Evolutionary conservation across 257 asterid genomes (phyloP).

Genomic region (Solanum acaule): DNA sequence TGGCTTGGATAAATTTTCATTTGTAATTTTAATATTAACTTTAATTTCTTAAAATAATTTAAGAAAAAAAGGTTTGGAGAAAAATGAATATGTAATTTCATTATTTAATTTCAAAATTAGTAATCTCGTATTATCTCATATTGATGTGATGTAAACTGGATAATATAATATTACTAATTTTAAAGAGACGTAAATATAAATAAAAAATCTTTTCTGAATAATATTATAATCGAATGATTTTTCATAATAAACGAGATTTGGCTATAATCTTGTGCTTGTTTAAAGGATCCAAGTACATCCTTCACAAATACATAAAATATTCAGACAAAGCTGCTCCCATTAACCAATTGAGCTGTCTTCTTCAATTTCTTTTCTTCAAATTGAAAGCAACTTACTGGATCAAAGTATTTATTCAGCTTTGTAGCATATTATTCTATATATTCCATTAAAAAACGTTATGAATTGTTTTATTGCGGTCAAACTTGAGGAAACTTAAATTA

Average conservation of each 20-base stretch:
- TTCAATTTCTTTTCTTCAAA: not conserved
- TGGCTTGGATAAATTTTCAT: not conserved
- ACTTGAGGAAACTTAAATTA: not conserved
- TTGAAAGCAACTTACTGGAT: not conserved
- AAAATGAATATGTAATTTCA: not conserved
- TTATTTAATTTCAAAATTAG: too few species aligned
- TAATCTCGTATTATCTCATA: not conserved
- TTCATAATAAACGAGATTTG: not conserved
- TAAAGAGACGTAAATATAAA: not conserved
- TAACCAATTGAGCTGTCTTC: not conserved
- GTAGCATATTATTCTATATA: not conserved
- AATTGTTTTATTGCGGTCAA: not conserved
- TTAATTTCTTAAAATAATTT: not conserved
- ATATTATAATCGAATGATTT: not conserved
- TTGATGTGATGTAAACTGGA: not conserved
- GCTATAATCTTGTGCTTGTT: not conserved
- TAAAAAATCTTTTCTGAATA: not conserved
- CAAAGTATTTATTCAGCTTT: not conserved
- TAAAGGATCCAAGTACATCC: too few species aligned
- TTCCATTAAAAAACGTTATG: not conserved
- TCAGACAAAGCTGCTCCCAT: not conserved
- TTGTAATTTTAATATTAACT: not conserved
- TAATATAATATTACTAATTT: not conserved
- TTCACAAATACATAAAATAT: not conserved
- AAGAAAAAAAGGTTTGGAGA: not conserved